Base-by-base conservation (phyloP, 305 asterid genomes). In the Fraxinus sp. region DNA sequence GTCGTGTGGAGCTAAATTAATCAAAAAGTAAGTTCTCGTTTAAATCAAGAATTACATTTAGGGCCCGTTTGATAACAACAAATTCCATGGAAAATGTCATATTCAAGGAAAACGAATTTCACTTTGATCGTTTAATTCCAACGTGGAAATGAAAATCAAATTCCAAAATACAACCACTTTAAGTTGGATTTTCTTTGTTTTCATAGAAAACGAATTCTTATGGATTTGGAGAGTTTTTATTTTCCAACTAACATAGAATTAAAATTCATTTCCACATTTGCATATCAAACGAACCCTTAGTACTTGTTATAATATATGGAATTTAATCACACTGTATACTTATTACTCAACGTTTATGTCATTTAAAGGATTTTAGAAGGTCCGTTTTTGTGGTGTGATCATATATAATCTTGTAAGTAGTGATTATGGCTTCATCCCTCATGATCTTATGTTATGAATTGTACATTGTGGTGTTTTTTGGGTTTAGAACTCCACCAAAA, bases 1-100 rank as follows among this genome's bases (percentile, higher is more conserved):
- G 95, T 91, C 97, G 33, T 91, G 88, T 35, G 95, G 90, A 20
- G 81, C 90, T 81, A 80, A 86, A 72, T 93, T 95, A 86, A 85
- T 94, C 76, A 88, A 89, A 39, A 94, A 92, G 98, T 94, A 90
- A 89, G 97, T 70, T 26, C 35, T 30, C 18, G 5, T 70, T 70
- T 26, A 4, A 70, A 70, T 70, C 74, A 10, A 68, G 32, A n/a
- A 28, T 68, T 26, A 28, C 26, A 55, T 55, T 55, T 18, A 18
- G 68, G 30, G 30, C 1, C 30, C 1, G 30, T 28, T 28, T 28
- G 30, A 28, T 28, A 28, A 2, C 30, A 28, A 28, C 30, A 28
- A 28, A 28, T 28, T 28, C 30, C 30, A 28, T 28, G 30, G 30
- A 28, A 28, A 28, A 28, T 28, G 30, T 28, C 30, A 28, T 2